Percentiles rank a stretch among this genome's conserved stretches.
These are phyloP conservation scores for Trypanosoma boissoni DNA, from an alignment of 208 protist species.

Conservation along the genomic window DNA sequence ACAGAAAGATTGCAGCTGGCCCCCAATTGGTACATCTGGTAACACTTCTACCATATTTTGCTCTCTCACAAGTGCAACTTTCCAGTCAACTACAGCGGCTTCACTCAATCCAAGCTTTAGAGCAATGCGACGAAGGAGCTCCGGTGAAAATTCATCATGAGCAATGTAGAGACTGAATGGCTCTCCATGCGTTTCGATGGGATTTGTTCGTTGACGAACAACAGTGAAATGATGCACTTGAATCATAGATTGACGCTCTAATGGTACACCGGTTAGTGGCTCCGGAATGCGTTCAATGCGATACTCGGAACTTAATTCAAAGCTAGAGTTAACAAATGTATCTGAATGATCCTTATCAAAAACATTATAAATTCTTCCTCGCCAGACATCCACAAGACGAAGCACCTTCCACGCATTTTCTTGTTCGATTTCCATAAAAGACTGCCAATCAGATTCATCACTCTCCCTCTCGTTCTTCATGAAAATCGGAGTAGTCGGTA, in stretches of 20 bases:
- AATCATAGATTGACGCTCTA: slow-evolving; percentile 53
- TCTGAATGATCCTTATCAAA: slow-evolving; percentile 66
- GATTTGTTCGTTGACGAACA: slow-evolving; percentile 52
- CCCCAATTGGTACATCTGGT: slow-evolving; percentile 53
- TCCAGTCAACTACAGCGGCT: slow-evolving; percentile 79
- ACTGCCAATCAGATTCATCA: slow-evolving; percentile 26
- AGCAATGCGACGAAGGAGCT: slow-evolving; percentile 63
- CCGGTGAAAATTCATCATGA: slow-evolving; percentile 47
- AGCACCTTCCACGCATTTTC: slow-evolving; percentile 61
- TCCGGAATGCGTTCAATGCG: slow-evolving; percentile 72
- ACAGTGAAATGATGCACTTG: slow-evolving; percentile 82
- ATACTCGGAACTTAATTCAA: slow-evolving; percentile 88
- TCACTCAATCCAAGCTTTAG: slow-evolving; percentile 67
- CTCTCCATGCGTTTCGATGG: slow-evolving; percentile 78
- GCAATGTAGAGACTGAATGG: slow-evolving; percentile 82
- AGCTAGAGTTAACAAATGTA: slow-evolving; percentile 68
- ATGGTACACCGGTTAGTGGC: slow-evolving; percentile 42
- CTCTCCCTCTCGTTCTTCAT: slow-evolving; percentile 17
- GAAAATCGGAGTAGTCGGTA: slow-evolving; percentile 15
- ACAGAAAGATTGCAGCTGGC: slow-evolving; percentile 62
- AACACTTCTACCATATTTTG: slow-evolving; percentile 55
- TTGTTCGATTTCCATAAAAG: slow-evolving; percentile 35
- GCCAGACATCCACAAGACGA: slow-evolving; percentile 85
- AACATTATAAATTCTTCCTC: slow-evolving; percentile 80
- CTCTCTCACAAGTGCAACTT: slow-evolving; percentile 79